Evolutionary conservation across 108 stramenopile species (phyloP).

Genomic region (Pinguiococcus pyrenoidosus): DNA sequence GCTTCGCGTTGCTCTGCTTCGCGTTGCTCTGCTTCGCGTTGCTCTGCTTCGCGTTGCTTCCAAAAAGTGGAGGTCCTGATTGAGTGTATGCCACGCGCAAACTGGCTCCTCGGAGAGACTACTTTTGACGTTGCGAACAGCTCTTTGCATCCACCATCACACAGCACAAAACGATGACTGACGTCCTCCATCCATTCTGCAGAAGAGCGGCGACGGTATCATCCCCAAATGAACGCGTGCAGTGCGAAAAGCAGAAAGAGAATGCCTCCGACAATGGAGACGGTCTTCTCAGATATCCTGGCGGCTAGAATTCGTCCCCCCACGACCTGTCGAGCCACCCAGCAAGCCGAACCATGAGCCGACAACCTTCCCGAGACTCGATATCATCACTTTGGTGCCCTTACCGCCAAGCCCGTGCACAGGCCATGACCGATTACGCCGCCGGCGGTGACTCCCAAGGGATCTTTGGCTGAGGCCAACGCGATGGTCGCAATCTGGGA

Average conservation of each 20-base stretch:
- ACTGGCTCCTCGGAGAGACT: no score
- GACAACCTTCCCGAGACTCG: neutral
- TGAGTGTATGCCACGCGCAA: no score
- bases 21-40: no score
- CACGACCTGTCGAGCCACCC: conserved; percentile 49
- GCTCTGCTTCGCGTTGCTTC: no score
- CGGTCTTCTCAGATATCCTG: conserved; percentile 81
- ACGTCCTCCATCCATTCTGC: no score
- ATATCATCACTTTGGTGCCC: neutral
- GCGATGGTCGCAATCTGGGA: conserved; percentile 99
- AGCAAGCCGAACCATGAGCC: neutral
- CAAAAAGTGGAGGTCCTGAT: no score
- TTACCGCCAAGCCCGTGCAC: conserved; percentile 82
- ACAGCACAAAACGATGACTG: no score
- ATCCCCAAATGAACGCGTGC: conserved; percentile 58
- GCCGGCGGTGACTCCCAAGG: conserved; percentile 83
- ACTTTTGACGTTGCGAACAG: no score
- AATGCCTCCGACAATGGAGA: conserved; percentile 67
- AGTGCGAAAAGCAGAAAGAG: conserved; percentile 87
- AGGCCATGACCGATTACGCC: conserved; percentile 88
- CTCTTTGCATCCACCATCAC: no score
- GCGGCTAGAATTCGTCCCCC: conserved; percentile 95
- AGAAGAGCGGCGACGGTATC: no score
- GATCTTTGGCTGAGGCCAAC: conserved; percentile 85
- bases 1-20: no score